Percentiles rank a stretch among this genome's conserved stretches.
phyloP scores from a whole-genome alignment of 257 asterid genomes.

The Craterostigma plantagineum region DNA sequence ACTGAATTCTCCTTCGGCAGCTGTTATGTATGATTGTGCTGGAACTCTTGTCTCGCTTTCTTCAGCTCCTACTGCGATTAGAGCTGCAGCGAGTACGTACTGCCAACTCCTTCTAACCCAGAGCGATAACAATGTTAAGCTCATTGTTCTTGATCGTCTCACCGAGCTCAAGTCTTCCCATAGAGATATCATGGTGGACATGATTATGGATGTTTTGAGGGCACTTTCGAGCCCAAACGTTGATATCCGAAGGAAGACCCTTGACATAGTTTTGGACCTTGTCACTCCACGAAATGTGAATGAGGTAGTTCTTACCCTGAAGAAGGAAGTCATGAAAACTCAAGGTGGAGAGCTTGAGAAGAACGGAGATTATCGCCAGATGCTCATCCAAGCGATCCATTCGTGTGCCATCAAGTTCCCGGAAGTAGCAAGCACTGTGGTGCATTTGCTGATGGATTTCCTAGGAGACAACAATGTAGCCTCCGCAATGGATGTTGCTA shows the following conservation, averaged over 20 bases:
- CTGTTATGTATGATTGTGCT: constrained; percentile 90
- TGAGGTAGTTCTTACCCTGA: constrained; percentile 82
- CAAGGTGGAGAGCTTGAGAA: constrained; percentile 92
- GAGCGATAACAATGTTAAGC: constrained; percentile 93
- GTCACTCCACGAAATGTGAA: constrained; percentile 81
- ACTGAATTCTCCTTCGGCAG: constrained; percentile 77
- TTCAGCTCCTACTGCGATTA: constrained; percentile 92
- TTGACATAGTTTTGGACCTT: constrained; percentile 87
- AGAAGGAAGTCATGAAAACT: constrained; percentile 94
- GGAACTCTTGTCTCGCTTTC: constrained; percentile 93
- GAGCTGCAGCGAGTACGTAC: constrained; percentile 94
- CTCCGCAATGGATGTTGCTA: constrained; percentile 92
- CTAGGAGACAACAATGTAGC: constrained; percentile 94
- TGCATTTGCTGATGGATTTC: constrained; percentile 96
- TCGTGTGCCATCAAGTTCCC: constrained; percentile 95
- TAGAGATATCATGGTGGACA: constrained; percentile 72
- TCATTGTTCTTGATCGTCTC: constrained; percentile 81
- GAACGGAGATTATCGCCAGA: constrained; percentile 89
- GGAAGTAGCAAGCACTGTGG: constrained; percentile 98
- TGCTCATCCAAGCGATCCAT: constrained; percentile 99
- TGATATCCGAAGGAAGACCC: constrained; percentile 84
- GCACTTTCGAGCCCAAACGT: constrained; percentile 92
- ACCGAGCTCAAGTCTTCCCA: constrained; percentile 77
- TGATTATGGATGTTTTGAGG: constrained; percentile 94
- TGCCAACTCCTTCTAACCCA: constrained; percentile 91